Base-by-base conservation (phyloP, 2,329 filamentous ascomycete genomes). In the Colletotrichum sp. region DNA sequence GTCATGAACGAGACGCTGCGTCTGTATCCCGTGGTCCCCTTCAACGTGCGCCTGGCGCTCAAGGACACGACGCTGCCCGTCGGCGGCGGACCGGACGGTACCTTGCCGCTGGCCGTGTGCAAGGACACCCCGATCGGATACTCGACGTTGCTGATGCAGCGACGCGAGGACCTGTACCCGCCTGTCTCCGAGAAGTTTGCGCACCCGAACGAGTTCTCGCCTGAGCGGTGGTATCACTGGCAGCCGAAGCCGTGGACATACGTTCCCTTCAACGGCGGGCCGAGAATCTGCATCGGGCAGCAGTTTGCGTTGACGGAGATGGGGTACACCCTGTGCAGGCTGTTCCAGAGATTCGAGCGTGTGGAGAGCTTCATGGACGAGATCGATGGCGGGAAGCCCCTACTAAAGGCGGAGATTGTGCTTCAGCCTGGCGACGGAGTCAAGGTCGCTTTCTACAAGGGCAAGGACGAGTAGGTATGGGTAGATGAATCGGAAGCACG, bases 271-370 rank as follows among this genome's bases (percentile, higher is more conserved):
- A 95, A 95, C 81, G 92, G 92, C 13, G 94, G 93, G 1, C 92
- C 94, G 58, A 87, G 94, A 36, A 94, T 95, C 80, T 95, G 94
- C 83, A 91, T 96, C 74, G 94, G 94, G 3, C 94, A 96, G 87
- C 94, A 96, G 83, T 96, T 96, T 82, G 95, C 94, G 16, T 84
- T 96, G 62, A 95, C 94, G 0, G 94, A 96, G 86, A 94, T 94
- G 86, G 86, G 87, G 34, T 96, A 96, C 81, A 92, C 94, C 12
- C 88, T 95, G 75, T 92, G 93, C 32, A 87, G 94, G 59, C 80
- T 96, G 78, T 90, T 96, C 81, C 95, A 96, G 86, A 88, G 89
- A 28, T 97, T 94, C 81, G 91, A 92, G 70, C 84, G 87, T 13
- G 86, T 95, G 9, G 90, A 92, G 79, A 90, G 86, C 79, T 85